Evolutionary conservation across 805 yeast genomes (phyloP), one percentile per base, ranked within the genome.

Genomic region (Candida adriatica): DNA sequence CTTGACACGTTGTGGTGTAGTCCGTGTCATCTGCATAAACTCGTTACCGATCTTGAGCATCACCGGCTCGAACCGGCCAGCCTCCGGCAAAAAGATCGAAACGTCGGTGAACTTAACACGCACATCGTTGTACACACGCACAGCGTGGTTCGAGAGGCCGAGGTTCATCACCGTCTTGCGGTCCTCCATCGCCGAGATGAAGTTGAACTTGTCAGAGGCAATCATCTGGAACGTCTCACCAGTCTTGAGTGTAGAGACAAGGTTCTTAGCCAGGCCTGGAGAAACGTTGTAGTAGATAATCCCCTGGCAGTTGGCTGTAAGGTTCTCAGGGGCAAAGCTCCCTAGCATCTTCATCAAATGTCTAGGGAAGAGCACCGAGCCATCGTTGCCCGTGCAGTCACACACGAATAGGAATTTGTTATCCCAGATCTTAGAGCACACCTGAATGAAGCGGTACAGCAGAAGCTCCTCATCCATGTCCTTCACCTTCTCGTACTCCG

Each of bases 371-470:
- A 49, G 24, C 8, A 45, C 42, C 4, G 37, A 26, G 8, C 57
- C 58, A 18, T 62, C 53, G 48, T 68, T 75, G 9, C 75, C 78
- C 0, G 94, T 81, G 42, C 83, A 75, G 52, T 86, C 95, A 37
- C 73, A 43, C 6, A 85, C 70, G 30, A 77, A 38, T 38, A 74
- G 71, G 50, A 68, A 83, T 35, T 73, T 74, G 19, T 72, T 66
- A 14, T 77, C 75, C 88, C 94, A 80, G 16, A 83, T 66, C 48
- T 78, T 80, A 31, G 79, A 70, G 13, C 79, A 70, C 4, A 73
- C 66, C 43, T 81, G 86, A 32, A 82, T 67, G 6, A 77, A 44
- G 37, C 79, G 67, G 55, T 70, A 85, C 16, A 73, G 58, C 16
- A 79, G 55, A 5, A 72, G 57, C 26, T 80, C 79, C 0, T 66